Evolutionary conservation across 768 basidiomycete genomes (phyloP), one percentile per base, ranked within the genome.

Genomic region (Fomitopsis serialis): DNA sequence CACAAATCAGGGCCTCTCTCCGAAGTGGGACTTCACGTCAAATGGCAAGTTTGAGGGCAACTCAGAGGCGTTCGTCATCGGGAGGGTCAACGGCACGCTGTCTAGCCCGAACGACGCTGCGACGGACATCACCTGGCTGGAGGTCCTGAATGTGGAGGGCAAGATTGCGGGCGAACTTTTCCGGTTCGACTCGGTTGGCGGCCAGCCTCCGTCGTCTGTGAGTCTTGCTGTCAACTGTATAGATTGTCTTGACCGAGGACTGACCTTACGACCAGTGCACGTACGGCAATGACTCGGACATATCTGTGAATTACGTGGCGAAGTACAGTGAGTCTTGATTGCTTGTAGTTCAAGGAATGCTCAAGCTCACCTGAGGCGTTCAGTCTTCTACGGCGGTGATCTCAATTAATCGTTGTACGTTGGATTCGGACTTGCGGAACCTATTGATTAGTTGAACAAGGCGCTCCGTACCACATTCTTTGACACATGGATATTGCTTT

Each of bases 111-210:
- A 40, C n/a, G 36, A 63, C 48, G 34, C 56, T 7, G 57, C 57
- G 21, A 50, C 36, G 32, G 67, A 73, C 50, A 65, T 76, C n/a
- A 63, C 68, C 22, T 76, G 73, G 73, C 63, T 70, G 36, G 57
- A 67, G 32, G 60, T 71, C 19, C 61, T 54, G 11, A 58, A 62
- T 48, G 58, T 67, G 29, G 42, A 61, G 50, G 67, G 67, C 23
- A 50, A 53, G 15, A 54, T 67, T 22, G 66, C 67, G 35, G 54
- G 59, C 49, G 59, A 59, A 44, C 61, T 70, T 19, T 63, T 64
- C 58, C 56, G 68, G 17, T 60, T 62, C 45, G 59, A 64, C 43
- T 66, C 68, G 6, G 54, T 63, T 12, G 68, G 68, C 42, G 69
- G 68, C 36, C 69, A 70, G 55, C 68, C 68, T 1, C 69, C 68